Conservation (phyloP, 2,329 filamentous ascomycete species). For the Pseudogymnoascus pannorum region DNA sequence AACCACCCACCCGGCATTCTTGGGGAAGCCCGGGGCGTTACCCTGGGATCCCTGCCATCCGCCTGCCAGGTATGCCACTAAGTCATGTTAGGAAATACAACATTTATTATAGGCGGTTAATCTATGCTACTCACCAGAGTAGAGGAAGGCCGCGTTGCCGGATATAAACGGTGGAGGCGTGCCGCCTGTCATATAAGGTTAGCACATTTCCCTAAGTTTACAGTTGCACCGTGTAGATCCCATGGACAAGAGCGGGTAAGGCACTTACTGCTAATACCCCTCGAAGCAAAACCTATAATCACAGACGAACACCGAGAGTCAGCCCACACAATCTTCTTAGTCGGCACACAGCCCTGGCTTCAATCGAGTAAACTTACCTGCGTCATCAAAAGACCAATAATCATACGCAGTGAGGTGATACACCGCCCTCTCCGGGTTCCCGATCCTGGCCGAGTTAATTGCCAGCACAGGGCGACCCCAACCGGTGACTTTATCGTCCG, state of each 20-base stretch:
- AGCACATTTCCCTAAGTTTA: background rate
- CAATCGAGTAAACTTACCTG: constrained; percentile 21
- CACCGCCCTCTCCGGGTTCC: constrained; percentile 36
- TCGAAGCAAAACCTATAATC: constrained; percentile 21
- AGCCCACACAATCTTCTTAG: background rate
- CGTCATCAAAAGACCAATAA: constrained; percentile 37
- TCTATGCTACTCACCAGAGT: constrained; percentile 15
- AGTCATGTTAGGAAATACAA: background rate
- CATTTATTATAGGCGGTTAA: fast-evolving
- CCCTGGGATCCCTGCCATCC: constrained; percentile 27
- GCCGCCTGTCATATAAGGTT: background rate
- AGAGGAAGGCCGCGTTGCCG: constrained; percentile 33
- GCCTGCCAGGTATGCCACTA: constrained; percentile 33
- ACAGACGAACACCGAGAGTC: background rate
- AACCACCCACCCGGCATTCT: constrained; percentile 30
- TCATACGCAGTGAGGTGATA: constrained; percentile 31
- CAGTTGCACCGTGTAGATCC: background rate
- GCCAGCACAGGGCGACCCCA: constrained; percentile 42
- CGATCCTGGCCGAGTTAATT: constrained; percentile 38
- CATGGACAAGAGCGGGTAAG: background rate
- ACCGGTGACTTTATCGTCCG: constrained; percentile 35
- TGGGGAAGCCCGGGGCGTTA: constrained; percentile 32
- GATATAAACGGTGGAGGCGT: constrained; percentile 33
- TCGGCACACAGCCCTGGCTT: background rate
- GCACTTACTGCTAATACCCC: constrained; percentile 24